Base-by-base conservation (phyloP, 331 rosid species). In the Phaseolus coccineus region DNA sequence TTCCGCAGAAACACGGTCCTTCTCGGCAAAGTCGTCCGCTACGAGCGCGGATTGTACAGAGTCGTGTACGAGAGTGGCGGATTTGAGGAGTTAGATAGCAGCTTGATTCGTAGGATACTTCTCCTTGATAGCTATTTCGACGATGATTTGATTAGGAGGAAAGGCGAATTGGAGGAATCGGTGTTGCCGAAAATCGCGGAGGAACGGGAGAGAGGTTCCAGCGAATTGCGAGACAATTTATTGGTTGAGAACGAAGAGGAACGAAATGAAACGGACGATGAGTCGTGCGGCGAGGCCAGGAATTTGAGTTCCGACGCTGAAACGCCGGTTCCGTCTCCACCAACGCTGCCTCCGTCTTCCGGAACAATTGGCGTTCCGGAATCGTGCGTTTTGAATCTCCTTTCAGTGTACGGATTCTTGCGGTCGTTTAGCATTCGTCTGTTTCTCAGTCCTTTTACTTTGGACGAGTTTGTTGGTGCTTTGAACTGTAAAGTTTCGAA, bases 391-490 rank as follows among this genome's bases (percentile, higher is more conserved):
- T 84, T 92, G 14, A 82, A 87, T 74, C 88, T 95, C 50, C 81
- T 95, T 35, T 83, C 98, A 0, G 96, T 95, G 24, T 95, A 95
- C 71, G 88, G 93, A 78, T 91, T 95, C 65, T 71, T 93, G 67
- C 84, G 98, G 51, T 95, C 98, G 0, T 90, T 93, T 74, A 93
- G 98, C 62, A 82, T 80, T 76, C 65, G 85, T 48, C 58, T 95
- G 81, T 95, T 90, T 73, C 56, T 95, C 80, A 81, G 84, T 65
- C 99, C 99, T 0, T 93, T 91, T 79, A 83, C 88, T 59, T 82
- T 95, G 88, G 98, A 95, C 69, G 99, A 95, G 46, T 91, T 95
- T 55, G 97, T 95, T 66, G 99, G 98, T 5, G 86, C 94, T 3
- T 91, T 95, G 66, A 95, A 95, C 69, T 93, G 91, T 79, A 39